Conservation (phyloP, 352 stramenopile genomes). For the Phytophthora brassicae region DNA sequence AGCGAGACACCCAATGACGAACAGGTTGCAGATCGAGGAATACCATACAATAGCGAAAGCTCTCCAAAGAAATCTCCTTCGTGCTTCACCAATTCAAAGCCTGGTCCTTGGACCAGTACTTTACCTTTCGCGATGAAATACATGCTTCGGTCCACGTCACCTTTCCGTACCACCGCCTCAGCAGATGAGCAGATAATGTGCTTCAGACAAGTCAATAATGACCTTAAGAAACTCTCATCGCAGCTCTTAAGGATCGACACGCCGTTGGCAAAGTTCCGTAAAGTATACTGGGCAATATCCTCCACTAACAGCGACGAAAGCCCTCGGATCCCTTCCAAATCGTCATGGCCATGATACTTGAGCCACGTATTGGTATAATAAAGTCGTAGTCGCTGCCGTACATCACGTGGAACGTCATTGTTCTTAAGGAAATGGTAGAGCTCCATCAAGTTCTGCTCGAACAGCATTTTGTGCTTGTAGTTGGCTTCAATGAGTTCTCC, state of each 20-base stretch:
- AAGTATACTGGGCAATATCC: slow-evolving; percentile 71
- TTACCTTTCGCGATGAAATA: slow-evolving; percentile 74
- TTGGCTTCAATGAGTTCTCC: slow-evolving; percentile 60
- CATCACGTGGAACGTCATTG: slow-evolving; percentile 55
- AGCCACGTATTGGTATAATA: slow-evolving; percentile 79
- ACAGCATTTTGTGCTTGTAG: slow-evolving; percentile 70
- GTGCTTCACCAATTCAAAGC: slow-evolving; percentile 75
- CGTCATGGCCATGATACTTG: slow-evolving; percentile 61
- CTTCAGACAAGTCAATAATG: slow-evolving; percentile 59
- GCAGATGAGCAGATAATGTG: slow-evolving; percentile 67
- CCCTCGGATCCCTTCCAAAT: slow-evolving; percentile 54
- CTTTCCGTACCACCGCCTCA: slow-evolving; percentile 64
- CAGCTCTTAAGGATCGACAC: slow-evolving; percentile 70
- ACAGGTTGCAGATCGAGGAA: slow-evolving; percentile 73
- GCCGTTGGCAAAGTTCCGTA: slow-evolving; percentile 53
- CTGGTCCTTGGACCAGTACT: slow-evolving; percentile 57
- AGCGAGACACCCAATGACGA: slow-evolving; percentile 63
- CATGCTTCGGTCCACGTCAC: slow-evolving; percentile 71
- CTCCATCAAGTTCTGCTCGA: slow-evolving; percentile 69
- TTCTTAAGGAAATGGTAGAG: slow-evolving; percentile 60
- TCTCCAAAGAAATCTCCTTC: slow-evolving; percentile 81
- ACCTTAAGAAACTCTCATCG: slow-evolving; percentile 68
- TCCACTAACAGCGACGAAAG: slow-evolving; percentile 64
- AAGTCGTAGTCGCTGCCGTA: slow-evolving; percentile 51
- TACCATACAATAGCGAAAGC: slow-evolving; percentile 69